Base-by-base conservation (phyloP, 306 rosid species). In the Biancaea sappan region DNA sequence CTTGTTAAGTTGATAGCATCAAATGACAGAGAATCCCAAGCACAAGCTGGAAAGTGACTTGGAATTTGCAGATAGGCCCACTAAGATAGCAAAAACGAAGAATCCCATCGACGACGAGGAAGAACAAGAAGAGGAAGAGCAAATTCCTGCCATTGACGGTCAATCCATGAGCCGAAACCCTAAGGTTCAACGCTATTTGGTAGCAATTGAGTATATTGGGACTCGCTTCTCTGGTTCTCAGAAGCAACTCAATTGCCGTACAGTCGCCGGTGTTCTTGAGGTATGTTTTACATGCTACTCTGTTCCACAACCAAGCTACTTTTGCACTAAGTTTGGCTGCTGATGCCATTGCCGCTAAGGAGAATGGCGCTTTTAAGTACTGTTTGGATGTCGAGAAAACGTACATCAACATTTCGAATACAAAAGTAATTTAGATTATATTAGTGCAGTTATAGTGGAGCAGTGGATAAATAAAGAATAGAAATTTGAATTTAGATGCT, bases 151-250 rank as follows among this genome's bases (percentile, higher is more conserved):
- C 9, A 28, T 50, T 11, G 68, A 44, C 14, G 19, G 25, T 6
- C 64, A 71, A 72, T 14, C 77, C 50, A 94, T 86, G 96, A 75
- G 24, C 54, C 88, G 59, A 43, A 84, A 82, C 53, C 76, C 84
- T 13, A 74, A 78, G 72, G 80, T 80, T 38, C 96, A 94, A 66
- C 93, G 99, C 9, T 94, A 94, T 76, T 75, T 94, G 73, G 29
- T 94, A 3, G 97, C 99, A 6, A 73, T 92, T 37, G 99, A 94
- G 66, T 94, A 94, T 62, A 84, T 90, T 9, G 99, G 99, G 2
- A 88, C 90, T 83, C 93, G 84, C 18, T 94, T 94, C 87, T 90
- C 72, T 4, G 99, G 99, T 16, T 94, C 93, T 13, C 99, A 94
- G 92, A 78, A 94, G 76, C 99, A 92, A 77, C 84, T 78, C 67